Evolutionary conservation across 345 rosid species (phyloP), one percentile per base, ranked within the genome.

Genomic region (Turritis glabra): DNA sequence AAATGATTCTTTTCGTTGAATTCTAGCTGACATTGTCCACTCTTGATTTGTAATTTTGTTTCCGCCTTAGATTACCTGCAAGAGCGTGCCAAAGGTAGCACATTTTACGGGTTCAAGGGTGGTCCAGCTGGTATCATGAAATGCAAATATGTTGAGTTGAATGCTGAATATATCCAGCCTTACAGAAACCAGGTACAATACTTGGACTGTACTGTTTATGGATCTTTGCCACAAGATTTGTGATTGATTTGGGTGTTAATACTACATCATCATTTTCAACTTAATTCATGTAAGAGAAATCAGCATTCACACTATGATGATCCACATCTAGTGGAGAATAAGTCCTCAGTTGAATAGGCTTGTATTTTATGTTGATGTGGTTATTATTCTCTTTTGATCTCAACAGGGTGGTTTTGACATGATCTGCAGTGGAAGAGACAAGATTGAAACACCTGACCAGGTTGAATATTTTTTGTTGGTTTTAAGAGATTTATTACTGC

Each of bases 121-220:
- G 99, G 99, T 74, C 99, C 99, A 67, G 98, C 99, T 66, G 99
- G 99, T 48, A 89, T 92, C 81, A 92, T 92, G 99, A 96, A 96
- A 73, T 83, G 99, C 86, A 96, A 92, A 52, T 92, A 90, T 46
- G 69, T 90, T 26, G 97, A 92, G 69, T 72, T 96, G 80, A 87
- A 82, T 63, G 55, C 93, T 0, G 96, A 92, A 13, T 92, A 79
- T 61, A 86, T 96, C 54, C 81, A 79, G 52, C 97, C 98, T 3
- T 95, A 95, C 64, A 88, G 98, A 80, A 92, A 95, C 72, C 98
- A 92, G 98, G 99, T 95, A n/a, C n/a, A n/a, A n/a, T n/a, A 73
- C 32, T 47, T 54, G 30, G 19, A n/a, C 5, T 26, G 0, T 29
- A 13, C n/a, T n/a, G 37, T 64, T 56, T 56, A 15, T 37, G 35